phyloP scores from a whole-genome alignment of 805 yeast genomes.

The Saccharomycopsis javanensis region DNA sequence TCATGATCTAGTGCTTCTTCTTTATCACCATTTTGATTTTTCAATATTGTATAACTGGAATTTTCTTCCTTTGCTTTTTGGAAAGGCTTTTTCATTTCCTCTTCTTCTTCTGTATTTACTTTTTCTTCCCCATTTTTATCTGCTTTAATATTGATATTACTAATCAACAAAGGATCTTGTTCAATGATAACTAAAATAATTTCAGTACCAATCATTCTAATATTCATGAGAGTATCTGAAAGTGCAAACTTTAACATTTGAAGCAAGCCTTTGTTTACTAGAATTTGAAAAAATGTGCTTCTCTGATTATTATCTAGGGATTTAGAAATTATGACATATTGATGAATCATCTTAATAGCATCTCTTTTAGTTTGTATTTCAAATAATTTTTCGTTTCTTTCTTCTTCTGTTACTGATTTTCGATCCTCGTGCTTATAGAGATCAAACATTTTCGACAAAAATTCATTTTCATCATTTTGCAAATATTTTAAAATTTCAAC shows the following conservation, averaged over 20 bases:
- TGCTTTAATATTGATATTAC: conserved; percentile 11
- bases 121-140: background rate
- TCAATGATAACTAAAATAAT: conserved; percentile 72
- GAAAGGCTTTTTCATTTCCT: background rate
- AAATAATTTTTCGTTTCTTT: background rate
- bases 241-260: conserved; percentile 66
- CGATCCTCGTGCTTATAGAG: conserved; percentile 32
- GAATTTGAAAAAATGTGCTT: conserved; percentile 49
- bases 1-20: background rate
- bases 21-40: background rate
- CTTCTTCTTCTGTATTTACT: background rate
- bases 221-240: conserved; percentile 35
- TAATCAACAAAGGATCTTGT: conserved; percentile 62
- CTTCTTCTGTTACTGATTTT: background rate
- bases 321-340: conserved; percentile 68
- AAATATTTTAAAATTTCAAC: conserved; percentile 53
- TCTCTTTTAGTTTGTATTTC: conserved; percentile 36
- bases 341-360: conserved; percentile 72
- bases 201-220: conserved; percentile 70
- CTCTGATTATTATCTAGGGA: conserved; percentile 54
- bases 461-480: conserved; percentile 36
- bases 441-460: conserved; percentile 49
- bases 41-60: too few relatives aligned
- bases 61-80: too few relatives aligned
- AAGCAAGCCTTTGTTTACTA: conserved; percentile 63